These are phyloP conservation scores for Aspergillus candidus DNA, from an alignment of 2,329 filamentous ascomycete genomes.

Conservation along the genomic window DNA sequence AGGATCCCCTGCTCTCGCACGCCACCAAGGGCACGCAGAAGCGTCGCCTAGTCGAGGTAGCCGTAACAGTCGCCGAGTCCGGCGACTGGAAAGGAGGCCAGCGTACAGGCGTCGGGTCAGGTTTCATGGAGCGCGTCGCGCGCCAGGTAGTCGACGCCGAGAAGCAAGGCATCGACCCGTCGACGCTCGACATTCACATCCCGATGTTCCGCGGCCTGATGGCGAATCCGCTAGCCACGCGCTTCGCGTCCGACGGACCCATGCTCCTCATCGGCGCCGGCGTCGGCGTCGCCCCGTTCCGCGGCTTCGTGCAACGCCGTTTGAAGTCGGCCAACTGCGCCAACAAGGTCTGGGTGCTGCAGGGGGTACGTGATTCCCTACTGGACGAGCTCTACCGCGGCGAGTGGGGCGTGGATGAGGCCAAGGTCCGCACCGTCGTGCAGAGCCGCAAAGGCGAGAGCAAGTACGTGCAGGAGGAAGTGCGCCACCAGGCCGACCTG, in stretches of 20 bases:
- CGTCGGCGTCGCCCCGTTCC: slow-evolving; percentile 94
- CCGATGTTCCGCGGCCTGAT: slow-evolving; percentile 99
- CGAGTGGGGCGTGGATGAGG: slow-evolving; percentile 91
- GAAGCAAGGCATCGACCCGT: slow-evolving; percentile 48
- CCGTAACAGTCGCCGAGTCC: slow-evolving; percentile 90
- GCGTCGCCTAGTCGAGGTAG: slow-evolving; percentile 83
- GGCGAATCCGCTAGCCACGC: slow-evolving; percentile 87
- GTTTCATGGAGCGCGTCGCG: slow-evolving; percentile 86
- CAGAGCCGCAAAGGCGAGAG: slow-evolving; percentile 71
- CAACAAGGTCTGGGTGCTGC: slow-evolving; percentile 96
- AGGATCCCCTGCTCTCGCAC: slow-evolving; percentile 80
- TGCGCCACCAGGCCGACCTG: slow-evolving; percentile 83
- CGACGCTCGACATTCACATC: slow-evolving; percentile 61
- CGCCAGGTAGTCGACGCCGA: slow-evolving; percentile 64
- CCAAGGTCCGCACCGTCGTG: slow-evolving; percentile 75
- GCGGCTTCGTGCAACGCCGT: slow-evolving; percentile 91
- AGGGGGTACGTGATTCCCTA: slow-evolving; percentile 87
- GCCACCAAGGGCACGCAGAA: slow-evolving; percentile 62
- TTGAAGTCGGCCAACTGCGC: slow-evolving; percentile 92
- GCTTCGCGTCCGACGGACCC: slow-evolving; percentile 88
- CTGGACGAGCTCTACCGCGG: slow-evolving; percentile 95
- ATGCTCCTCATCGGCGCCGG: slow-evolving; percentile 97
- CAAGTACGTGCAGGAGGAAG: slow-evolving; percentile 94
- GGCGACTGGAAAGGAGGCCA: slow-evolving; percentile 66
- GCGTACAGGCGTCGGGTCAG: slow-evolving; percentile 82